Percentiles rank a stretch among this genome's conserved stretches.
phyloP scores from a whole-genome alignment of 2,329 filamentous ascomycete species.

The Colletotrichum salicis region DNA sequence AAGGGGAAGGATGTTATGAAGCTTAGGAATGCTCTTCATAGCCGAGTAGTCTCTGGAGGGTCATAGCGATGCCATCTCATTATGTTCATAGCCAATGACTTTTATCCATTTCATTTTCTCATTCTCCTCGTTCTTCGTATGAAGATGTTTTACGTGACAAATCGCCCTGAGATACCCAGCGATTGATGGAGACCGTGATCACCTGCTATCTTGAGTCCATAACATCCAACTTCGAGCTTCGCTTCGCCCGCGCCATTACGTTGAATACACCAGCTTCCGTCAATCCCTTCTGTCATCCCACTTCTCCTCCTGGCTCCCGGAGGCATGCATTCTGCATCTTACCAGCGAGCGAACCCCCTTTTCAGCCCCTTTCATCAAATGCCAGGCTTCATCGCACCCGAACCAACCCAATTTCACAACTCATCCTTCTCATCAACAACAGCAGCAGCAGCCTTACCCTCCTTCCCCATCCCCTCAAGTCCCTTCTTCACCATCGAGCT shows the following conservation, averaged over 20 bases:
- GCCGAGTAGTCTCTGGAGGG: not conserved
- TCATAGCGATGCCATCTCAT: not conserved
- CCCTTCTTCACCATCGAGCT: constrained; percentile 76
- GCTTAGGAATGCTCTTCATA: not conserved
- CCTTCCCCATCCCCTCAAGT: constrained; percentile 49
- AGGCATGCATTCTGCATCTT: not conserved
- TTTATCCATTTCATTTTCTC: not conserved
- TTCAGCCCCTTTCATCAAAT: not conserved
- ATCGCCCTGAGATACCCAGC: not conserved
- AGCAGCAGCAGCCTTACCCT: constrained; percentile 39
- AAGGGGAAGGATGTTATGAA: not conserved
- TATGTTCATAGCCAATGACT: not conserved
- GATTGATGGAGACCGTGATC: not conserved
- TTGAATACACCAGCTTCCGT: not conserved
- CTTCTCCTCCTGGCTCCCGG: not conserved
- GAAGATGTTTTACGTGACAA: not conserved
- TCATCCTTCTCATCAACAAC: constrained; percentile 47
- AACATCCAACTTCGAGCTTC: not conserved
- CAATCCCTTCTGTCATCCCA: not conserved
- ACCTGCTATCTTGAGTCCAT: not conserved
- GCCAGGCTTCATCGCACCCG: not conserved
- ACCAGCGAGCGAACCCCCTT: not conserved
- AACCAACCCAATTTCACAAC: constrained; percentile 40
- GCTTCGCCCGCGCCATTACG: no score
- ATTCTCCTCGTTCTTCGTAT: not conserved